Percentiles rank a stretch among this genome's conserved stretches.
phyloP scores from a whole-genome alignment of 345 rosid genomes.

The Heritiera littoralis region DNA sequence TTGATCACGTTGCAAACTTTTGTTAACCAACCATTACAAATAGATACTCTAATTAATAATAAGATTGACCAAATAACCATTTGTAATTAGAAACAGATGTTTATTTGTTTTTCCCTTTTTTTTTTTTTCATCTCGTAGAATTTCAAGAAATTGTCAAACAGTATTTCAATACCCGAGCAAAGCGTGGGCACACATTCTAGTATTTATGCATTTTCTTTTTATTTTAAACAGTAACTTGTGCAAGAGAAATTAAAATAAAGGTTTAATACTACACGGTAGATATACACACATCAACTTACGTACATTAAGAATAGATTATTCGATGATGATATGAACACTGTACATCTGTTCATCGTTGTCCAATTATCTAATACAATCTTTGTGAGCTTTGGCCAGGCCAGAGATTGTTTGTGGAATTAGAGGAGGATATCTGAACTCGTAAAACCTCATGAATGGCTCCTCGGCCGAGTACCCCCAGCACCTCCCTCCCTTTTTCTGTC shows the following conservation, averaged over 20 bases:
- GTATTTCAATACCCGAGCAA: too few species aligned
- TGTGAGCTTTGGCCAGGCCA: slow-evolving; percentile 32
- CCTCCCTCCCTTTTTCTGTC: slow-evolving; percentile 44
- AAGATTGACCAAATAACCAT: too few species aligned
- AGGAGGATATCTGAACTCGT: slow-evolving; percentile 52
- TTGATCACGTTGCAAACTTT: too few species aligned
- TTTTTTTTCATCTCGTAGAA: too few species aligned
- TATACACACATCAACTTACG: not conserved
- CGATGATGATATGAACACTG: not conserved
- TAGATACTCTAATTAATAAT: too few species aligned
- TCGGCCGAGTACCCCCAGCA: slow-evolving; percentile 54
- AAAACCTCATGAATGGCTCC: slow-evolving; percentile 73
- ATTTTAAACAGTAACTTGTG: too few species aligned
- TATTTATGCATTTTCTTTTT: not conserved
- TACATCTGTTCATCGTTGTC: not conserved
- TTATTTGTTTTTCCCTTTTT: too few species aligned
- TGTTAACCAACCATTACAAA: too few species aligned
- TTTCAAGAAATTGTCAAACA: too few species aligned
- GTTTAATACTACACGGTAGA: not conserved
- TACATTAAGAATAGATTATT: not conserved
- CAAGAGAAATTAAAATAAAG: too few species aligned
- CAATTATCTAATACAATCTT: not conserved
- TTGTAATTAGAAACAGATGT: too few species aligned
- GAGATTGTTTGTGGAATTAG: slow-evolving; percentile 32
- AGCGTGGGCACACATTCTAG: too few species aligned